Base-by-base conservation (phyloP, 768 basidiomycete genomes). In the Mycena vulgaris region DNA sequence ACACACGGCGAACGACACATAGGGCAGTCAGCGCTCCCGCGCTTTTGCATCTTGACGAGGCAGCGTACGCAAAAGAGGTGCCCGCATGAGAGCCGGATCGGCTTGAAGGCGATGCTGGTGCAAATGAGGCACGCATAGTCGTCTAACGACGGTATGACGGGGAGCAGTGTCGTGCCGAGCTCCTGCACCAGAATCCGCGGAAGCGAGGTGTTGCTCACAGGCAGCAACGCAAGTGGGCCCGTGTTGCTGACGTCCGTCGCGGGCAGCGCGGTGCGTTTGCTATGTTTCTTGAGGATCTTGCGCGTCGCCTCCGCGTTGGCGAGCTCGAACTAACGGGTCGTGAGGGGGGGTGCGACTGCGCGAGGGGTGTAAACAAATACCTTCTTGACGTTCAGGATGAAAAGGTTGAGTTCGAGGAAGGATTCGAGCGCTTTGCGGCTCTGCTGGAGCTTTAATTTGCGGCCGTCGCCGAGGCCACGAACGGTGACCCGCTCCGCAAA, bases 261-360 rank as follows among this genome's bases (percentile, higher is more conserved):
- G 35, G 94, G 92, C 11, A 98, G 83, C 0, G 93, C 90, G 0
- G 96, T 97, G 5, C 95, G 90, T 78, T 97, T 97, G 31, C 94
- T 88, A 77, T 97, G 96, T 77, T 98, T 98, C 86, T 97, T 97
- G 59, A 97, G 87, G 68, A 96, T 96, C 82, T 98, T 98, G 39
- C 95, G 89, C 3, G 92, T 93, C 2, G 96, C 96, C 79, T 97
- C 95, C 9, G 92, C 86, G 76, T 95, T 97, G 9, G 94, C 95
- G 42, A 87, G 77, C 75, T 95, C 92, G 76, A 96, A 95, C 93
- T 93, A 66, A 3, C 27, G 39, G 55, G 28, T 16, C 40, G 48
- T 11, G 23, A 31, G 59, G 27, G 48, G 6, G 30, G n/a, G 27
- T 53, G 17, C 2, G 13, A 70, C 27, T 13, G 28, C 19, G 30